Conservation (phyloP, 2,329 filamentous ascomycete genomes). For the Pseudogymnoascus sp. region DNA sequence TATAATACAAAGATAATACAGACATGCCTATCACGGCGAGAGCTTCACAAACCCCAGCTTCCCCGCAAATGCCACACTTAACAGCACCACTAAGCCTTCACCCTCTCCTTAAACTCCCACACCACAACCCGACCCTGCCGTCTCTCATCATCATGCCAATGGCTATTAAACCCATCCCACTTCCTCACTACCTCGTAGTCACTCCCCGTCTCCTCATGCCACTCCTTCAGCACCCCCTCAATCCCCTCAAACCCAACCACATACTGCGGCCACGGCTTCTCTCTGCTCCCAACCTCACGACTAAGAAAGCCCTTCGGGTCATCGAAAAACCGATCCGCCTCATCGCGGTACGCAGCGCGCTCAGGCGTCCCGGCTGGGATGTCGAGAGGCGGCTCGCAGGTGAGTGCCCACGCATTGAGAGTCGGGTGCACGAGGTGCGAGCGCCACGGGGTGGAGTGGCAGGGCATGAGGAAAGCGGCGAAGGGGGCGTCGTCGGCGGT, state of each 20-base stretch:
- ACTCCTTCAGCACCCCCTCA: constrained; percentile 39
- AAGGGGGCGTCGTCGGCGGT: constrained; percentile 42
- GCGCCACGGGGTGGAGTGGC: constrained; percentile 93
- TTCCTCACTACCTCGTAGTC: constrained; percentile 39
- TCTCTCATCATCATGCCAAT: constrained; percentile 56
- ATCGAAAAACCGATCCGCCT: constrained; percentile 84
- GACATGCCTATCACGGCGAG: not conserved
- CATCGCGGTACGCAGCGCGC: constrained; percentile 68
- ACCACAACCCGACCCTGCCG: constrained; percentile 50
- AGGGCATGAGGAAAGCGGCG: constrained; percentile 84
- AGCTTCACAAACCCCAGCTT: not conserved
- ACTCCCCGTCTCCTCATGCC: constrained; percentile 35
- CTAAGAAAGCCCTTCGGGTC: constrained; percentile 51
- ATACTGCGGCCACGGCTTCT: constrained; percentile 44
- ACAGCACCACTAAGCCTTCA: not conserved
- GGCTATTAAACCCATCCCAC: constrained; percentile 53
- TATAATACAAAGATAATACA: not conserved
- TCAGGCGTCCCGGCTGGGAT: constrained; percentile 50
- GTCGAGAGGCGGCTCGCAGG: constrained; percentile 81
- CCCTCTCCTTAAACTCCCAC: constrained; percentile 38
- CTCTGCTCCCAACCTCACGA: constrained; percentile 22
- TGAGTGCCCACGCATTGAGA: constrained; percentile 74
- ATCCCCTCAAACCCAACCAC: constrained; percentile 56
- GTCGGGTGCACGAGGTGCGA: constrained; percentile 71
- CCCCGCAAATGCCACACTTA: not conserved